phyloP scores from a whole-genome alignment of 2,329 filamentous ascomycete species.

The Macroventuria anomochaeta region DNA sequence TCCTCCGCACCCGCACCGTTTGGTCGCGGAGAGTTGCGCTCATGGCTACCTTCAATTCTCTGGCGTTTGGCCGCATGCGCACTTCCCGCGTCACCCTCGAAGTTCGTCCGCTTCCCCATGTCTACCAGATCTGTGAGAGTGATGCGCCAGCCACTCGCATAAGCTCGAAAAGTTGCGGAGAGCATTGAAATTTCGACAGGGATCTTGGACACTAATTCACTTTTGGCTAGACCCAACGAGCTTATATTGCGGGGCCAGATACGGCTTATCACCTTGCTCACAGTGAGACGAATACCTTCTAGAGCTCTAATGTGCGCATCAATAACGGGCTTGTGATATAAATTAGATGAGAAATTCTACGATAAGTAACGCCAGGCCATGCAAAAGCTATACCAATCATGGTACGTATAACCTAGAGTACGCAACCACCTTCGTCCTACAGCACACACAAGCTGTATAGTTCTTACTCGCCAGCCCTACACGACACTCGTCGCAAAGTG shows the following conservation, averaged over 20 bases:
- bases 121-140: constrained; percentile 15
- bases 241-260: constrained; percentile 6
- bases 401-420: constrained; percentile 94
- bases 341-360: neutral
- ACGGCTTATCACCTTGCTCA: neutral
- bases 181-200: constrained; percentile 13
- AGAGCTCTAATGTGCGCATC: neutral
- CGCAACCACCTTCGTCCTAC: constrained; percentile 83
- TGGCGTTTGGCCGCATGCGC: constrained; percentile 44
- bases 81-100: constrained; percentile 36
- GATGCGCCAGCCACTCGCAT: constrained; percentile 6
- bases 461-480: constrained; percentile 96
- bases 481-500: constrained; percentile 92
- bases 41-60: constrained; percentile 33
- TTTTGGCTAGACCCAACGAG: neutral
- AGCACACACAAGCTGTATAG: constrained; percentile 95
- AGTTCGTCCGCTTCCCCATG: constrained; percentile 45
- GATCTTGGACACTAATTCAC: neutral
- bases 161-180: constrained; percentile 13
- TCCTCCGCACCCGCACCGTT: constrained; percentile 33
- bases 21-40: constrained; percentile 34
- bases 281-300: neutral
- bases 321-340: too few relatives aligned
- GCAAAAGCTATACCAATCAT: constrained; percentile 39
- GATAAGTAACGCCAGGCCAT: neutral